phyloP scores from a whole-genome alignment of 2,329 filamentous ascomycete genomes.

The Curvularia sp. region DNA sequence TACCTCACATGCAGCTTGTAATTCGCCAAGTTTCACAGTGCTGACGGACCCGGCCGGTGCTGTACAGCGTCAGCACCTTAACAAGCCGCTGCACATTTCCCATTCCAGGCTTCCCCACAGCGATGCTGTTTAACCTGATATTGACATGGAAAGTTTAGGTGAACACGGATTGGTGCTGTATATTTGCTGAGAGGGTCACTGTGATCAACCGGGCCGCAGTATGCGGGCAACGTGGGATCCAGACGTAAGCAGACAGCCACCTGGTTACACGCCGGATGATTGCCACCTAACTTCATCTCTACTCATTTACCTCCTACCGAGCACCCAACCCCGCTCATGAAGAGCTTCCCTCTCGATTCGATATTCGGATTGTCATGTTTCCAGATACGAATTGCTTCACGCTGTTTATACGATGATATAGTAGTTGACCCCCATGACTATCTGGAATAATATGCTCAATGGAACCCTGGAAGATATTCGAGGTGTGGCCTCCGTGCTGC shows the following conservation, averaged over 20 bases:
- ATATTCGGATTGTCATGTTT: not conserved
- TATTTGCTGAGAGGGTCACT: not conserved
- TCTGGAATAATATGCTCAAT: not conserved
- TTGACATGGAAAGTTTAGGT: constrained; percentile 10
- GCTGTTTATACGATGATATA: not conserved
- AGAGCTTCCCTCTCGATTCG: not conserved
- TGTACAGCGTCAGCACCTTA: constrained; percentile 9
- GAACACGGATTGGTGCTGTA: constrained; percentile 4
- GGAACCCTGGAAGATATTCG: not conserved
- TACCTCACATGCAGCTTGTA: not conserved
- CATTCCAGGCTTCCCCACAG: constrained; percentile 9
- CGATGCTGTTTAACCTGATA: constrained; percentile 12
- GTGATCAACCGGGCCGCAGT: not conserved
- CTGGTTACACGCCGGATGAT: not conserved
- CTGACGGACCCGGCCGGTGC: constrained; percentile 8
- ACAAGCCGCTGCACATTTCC: constrained; percentile 12
- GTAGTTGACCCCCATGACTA: not conserved
- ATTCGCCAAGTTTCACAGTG: constrained; percentile 18
- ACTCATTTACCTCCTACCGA: not conserved
- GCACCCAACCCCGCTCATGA: not conserved
- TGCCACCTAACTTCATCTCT: constrained; percentile 4
- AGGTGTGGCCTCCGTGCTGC: not conserved
- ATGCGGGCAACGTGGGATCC: not conserved
- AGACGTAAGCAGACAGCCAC: not conserved
- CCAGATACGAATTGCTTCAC: not conserved